phyloP scores from a whole-genome alignment of 768 basidiomycete species.

The Boletus sensibilis region DNA sequence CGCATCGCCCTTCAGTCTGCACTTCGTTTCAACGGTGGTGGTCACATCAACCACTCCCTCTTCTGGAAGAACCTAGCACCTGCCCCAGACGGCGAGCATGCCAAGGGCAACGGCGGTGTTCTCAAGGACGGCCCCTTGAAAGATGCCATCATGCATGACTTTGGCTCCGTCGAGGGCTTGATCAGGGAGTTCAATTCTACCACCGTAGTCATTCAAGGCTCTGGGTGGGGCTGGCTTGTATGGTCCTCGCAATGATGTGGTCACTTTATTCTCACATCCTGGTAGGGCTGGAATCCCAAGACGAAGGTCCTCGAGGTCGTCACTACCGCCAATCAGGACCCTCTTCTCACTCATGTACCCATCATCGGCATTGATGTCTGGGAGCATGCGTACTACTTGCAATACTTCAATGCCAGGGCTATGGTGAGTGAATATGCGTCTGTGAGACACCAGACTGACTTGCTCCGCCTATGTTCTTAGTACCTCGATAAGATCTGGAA shows the following conservation, averaged over 20 bases:
- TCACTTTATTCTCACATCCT: background rate
- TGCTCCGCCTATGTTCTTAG: conserved; percentile 31
- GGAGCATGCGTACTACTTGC: conserved; percentile 97
- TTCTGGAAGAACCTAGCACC: conserved; percentile 97
- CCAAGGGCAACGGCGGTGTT: conserved; percentile 61
- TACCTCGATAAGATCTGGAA: conserved; percentile 78
- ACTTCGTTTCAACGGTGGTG: conserved; percentile 28
- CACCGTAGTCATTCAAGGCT: conserved; percentile 86
- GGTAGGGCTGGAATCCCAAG: conserved; percentile 68
- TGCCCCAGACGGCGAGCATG: conserved; percentile 40
- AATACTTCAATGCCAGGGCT: conserved; percentile 93
- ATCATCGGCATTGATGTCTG: conserved; percentile 93
- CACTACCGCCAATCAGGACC: conserved; percentile 96
- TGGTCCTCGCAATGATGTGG: conserved; percentile 29
- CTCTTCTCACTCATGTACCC: conserved; percentile 71
- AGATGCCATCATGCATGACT: conserved; percentile 59
- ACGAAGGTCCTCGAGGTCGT: conserved; percentile 78
- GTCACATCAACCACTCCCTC: conserved; percentile 92
- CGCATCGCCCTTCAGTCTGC: conserved; percentile 29
- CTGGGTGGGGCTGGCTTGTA: conserved; percentile 97
- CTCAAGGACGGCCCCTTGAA: conserved; percentile 70
- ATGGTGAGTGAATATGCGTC: conserved; percentile 56
- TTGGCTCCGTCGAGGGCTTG: conserved; percentile 69
- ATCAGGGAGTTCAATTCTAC: conserved; percentile 83
- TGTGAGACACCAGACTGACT: background rate